Base-by-base conservation (phyloP, 352 stramenopile species). In the Globisporangium heterothallicum region DNA sequence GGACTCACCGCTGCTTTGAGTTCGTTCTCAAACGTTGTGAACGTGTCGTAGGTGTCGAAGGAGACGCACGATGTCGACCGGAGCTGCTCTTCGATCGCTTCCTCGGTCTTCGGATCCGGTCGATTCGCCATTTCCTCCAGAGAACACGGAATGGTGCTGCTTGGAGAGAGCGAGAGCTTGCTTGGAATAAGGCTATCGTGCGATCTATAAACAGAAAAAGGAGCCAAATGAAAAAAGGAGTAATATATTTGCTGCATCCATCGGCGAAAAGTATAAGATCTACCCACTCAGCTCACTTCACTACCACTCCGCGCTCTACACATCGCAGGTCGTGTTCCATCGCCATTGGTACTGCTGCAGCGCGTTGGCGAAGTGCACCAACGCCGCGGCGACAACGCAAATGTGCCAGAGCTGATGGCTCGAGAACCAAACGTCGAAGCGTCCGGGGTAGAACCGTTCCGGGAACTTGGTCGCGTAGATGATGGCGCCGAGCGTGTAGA, bases 381-480 rank as follows among this genome's bases (percentile, higher is more conserved):
- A 78, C 50, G 84, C 84, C 10, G 84, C 84, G n/a, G 74, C 70
- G 46, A 94, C 75, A 44, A 94, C 84, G 50, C 80, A 94, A 42
- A 94, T 81, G 68, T 94, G 84, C 84, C 84, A 94, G 34, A 92
- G 70, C 62, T 94, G 80, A 66, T 94, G 84, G 57, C 79, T 92
- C 21, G 80, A 88, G 60, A 88, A 91, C 72, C 74, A 88, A 47
- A 94, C 54, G 68, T 92, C 81, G 59, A 93, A 92, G 59, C 74
- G 72, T 44, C 84, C 84, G 1, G 84, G 84, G 64, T 85, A 93
- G 53, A 88, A 88, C 21, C 81, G 77, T 58, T 94, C 84, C 6
- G 84, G 84, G 60, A 92, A 92, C 53, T 83, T 80, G 59, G 79
- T 91, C 35, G 75, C 79, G 66, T 93, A 94, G 61, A 92, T 85